Percentiles rank a stretch among this genome's conserved stretches.
phyloP scores from a whole-genome alignment of 164 flowering plant species.

The Piper longum region DNA sequence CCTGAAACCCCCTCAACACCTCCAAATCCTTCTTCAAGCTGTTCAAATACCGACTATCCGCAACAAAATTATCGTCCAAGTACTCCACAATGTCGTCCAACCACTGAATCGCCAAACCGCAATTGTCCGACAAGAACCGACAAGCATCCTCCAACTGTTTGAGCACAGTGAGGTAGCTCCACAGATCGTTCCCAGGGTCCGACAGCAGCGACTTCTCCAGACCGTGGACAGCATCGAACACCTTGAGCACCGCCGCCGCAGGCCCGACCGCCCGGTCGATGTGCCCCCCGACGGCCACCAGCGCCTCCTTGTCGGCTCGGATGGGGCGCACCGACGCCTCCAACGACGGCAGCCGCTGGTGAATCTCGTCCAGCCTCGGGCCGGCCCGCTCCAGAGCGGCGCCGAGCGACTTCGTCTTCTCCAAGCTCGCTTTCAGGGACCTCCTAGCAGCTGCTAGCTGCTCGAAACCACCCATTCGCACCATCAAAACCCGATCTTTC shows the following conservation, averaged over 20 bases:
- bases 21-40: slow-evolving; percentile 46
- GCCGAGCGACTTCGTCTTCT: slow-evolving; percentile 52
- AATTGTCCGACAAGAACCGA: slow-evolving; percentile 60
- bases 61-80: slow-evolving; percentile 52
- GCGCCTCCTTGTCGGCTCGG: slow-evolving; percentile 56
- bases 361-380: slow-evolving; percentile 55
- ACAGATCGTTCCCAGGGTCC: slow-evolving; percentile 52
- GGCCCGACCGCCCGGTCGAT: slow-evolving; percentile 84
- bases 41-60: slow-evolving; percentile 42
- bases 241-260: slow-evolving; percentile 79
- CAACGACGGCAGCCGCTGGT: slow-evolving; percentile 45
- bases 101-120: slow-evolving; percentile 86
- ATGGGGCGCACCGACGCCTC: slow-evolving; percentile 67
- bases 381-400: slow-evolving; percentile 48
- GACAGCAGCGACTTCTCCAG: slow-evolving; percentile 58
- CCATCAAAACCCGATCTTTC: neutral
- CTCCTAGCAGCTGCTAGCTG: slow-evolving; percentile 45
- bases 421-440: slow-evolving; percentile 48
- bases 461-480: slow-evolving; percentile 10
- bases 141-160: slow-evolving; percentile 73
- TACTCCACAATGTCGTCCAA: slow-evolving; percentile 80
- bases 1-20: slow-evolving; percentile 42
- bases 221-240: slow-evolving; percentile 81
- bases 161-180: slow-evolving; percentile 52
- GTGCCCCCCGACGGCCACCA: slow-evolving; percentile 65